Evolutionary conservation across 805 yeast genomes (phyloP).

Genomic region (Wickerhamiella allomyrinae): DNA sequence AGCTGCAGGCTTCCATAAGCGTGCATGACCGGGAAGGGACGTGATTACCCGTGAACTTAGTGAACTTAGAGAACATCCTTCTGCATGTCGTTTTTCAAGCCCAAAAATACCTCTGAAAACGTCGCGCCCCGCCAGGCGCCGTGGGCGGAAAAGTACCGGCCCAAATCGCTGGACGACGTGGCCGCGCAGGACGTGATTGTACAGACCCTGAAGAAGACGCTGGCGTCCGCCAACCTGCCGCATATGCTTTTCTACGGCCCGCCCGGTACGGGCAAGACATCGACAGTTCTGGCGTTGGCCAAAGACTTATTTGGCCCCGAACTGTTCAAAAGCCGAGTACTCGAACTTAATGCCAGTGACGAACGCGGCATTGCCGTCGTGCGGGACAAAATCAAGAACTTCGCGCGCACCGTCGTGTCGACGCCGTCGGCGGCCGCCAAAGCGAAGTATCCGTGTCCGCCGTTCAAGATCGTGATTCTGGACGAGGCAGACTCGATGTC

Average conservation of each 20-base stretch:
- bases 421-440: slow-evolving; percentile 59
- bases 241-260: slow-evolving; percentile 91
- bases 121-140: slow-evolving; percentile 17
- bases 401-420: slow-evolving; percentile 76
- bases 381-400: slow-evolving; percentile 91
- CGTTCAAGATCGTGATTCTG: slow-evolving; percentile 79
- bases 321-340: slow-evolving; percentile 70
- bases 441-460: slow-evolving; percentile 83
- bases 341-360: slow-evolving; percentile 91
- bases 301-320: slow-evolving; percentile 83
- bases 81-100: slow-evolving; percentile 11
- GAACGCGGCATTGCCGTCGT: slow-evolving; percentile 97
- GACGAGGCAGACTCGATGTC: slow-evolving; percentile 98
- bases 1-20: neutral
- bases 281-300: slow-evolving; percentile 78
- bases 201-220: slow-evolving; percentile 60
- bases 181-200: slow-evolving; percentile 88
- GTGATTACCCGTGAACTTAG: too few species aligned
- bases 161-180: slow-evolving; percentile 71
- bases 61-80: too few species aligned
- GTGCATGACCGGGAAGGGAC: too few species aligned
- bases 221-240: slow-evolving; percentile 53
- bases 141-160: slow-evolving; percentile 41
- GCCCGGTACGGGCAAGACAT: slow-evolving; percentile 89
- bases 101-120: slow-evolving; percentile 1